Percentiles rank a stretch among this genome's conserved stretches.
phyloP scores from a whole-genome alignment of 202 grass and related monocot genomes.

The Hordeum pubiflorum region DNA sequence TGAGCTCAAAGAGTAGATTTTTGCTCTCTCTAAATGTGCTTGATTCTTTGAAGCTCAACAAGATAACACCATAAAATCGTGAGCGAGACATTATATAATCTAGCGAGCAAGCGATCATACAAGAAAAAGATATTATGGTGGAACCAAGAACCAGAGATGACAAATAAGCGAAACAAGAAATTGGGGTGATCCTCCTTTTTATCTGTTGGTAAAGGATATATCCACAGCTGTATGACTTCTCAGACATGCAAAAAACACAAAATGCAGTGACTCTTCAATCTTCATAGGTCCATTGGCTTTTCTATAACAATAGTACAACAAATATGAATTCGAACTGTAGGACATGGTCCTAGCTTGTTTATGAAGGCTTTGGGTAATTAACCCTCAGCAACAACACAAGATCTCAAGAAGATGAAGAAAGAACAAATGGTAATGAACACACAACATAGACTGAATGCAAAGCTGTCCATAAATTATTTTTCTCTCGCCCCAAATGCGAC shows the following conservation, averaged over 20 bases:
- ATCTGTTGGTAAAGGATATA: background rate
- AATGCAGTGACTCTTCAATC: background rate
- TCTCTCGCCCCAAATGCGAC: background rate
- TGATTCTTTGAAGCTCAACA: background rate
- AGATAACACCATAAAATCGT: background rate
- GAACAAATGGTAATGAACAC: slow-evolving; percentile 24
- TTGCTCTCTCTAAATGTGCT: background rate
- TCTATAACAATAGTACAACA: slow-evolving; percentile 20
- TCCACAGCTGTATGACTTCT: background rate
- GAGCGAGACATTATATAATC: too few species aligned
- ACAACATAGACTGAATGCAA: slow-evolving; percentile 18
- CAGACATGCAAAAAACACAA: background rate
- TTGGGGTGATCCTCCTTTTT: background rate
- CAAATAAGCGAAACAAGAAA: too few species aligned
- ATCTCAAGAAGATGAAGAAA: slow-evolving; percentile 26
- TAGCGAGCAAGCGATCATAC: too few species aligned
- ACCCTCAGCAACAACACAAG: slow-evolving; percentile 23
- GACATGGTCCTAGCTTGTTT: slow-evolving; percentile 9
- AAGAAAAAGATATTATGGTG: background rate
- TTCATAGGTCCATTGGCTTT: background rate
- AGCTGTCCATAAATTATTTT: background rate
- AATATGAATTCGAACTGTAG: slow-evolving; percentile 8
- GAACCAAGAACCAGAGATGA: background rate
- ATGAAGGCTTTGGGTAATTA: slow-evolving; percentile 17
- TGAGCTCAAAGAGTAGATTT: too few species aligned